Base-by-base conservation (phyloP, 2,329 filamentous ascomycete genomes). In the Penicillium sp. region DNA sequence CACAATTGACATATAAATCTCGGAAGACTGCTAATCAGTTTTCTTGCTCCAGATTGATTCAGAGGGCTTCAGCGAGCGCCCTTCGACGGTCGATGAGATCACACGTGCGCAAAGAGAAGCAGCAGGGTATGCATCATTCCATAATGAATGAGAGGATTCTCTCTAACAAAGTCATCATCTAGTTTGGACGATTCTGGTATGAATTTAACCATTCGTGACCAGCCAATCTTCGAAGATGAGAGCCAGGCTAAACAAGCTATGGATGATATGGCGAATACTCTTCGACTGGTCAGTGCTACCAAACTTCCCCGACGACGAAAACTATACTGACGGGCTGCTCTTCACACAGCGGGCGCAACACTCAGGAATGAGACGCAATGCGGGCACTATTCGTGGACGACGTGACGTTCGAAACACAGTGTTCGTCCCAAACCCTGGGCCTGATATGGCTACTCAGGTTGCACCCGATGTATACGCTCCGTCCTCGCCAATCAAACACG, bases 341-440 rank as follows among this genome's bases (percentile, higher is more conserved):
- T 25, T 33, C 13, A 21, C 41, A 21, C 43, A 69, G 59, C 70
- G 71, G 58, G 72, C 71, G 27, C 70, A 70, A 41, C 67, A 69
- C 25, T 63, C 67, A 25, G 69, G 68, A 7, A 81, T 88, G 14
- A 78, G 79, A 41, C 79, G 85, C 17, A 85, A 81, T 56, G 71
- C 79, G 10, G 84, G 86, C 31, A 96, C 89, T 10, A 73, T 94
- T 11, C 80, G 93, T 52, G 93, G 93, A 36, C 84, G 93, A 45
- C 80, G 93, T 60, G 91, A 97, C 62, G 87, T 94, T 48, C 81
- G 91, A 43, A 94, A 94, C 65, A 96, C 90, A 1, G 83, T 95
- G 39, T 91, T 93, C 59, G 76, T 90, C 48, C 84, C 87, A 27
- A 68, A 67, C 27, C 56, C 67, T 25, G 66, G 69, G 39, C 52